Base-by-base conservation (phyloP, 106 monocot genomes). In the Posidonia australis region DNA sequence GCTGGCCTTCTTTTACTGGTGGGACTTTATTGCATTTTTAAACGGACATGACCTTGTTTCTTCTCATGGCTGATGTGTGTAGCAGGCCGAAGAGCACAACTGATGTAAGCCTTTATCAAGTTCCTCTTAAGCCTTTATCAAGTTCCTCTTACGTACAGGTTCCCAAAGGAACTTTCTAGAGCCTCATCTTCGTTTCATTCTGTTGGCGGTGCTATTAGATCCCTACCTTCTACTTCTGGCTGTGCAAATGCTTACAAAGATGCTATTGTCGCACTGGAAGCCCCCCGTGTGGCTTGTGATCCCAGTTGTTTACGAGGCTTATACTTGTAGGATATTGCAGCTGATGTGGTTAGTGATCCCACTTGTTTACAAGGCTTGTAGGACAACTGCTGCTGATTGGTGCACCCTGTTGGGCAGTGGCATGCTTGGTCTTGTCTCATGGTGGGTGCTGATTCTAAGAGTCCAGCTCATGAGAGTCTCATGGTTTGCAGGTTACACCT, bases 281-380 rank as follows among this genome's bases (percentile, higher is more conserved):
- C 90, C 94, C 2, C 90, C 94, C 0, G 94, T 82, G n/a, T 96
- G 94, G 94, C 55, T n/a, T n/a, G n/a, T n/a, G n/a, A n/a, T n/a
- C n/a, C n/a, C n/a, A n/a, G n/a, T n/a, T n/a, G n/a, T n/a, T n/a
- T n/a, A n/a, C n/a, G n/a, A n/a, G n/a, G n/a, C n/a, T n/a, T n/a
- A n/a, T n/a, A n/a, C n/a, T n/a, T n/a, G n/a, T n/a, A n/a, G n/a
- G n/a, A n/a, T n/a, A n/a, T n/a, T n/a, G n/a, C n/a, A n/a, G n/a
- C n/a, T n/a, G n/a, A n/a, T n/a, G n/a, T n/a, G n/a, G n/a, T n/a
- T 96, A 58, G 63, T 96, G 24, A 76, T 86, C 0, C 94, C 94
- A 16, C 67, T 90, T 46, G 86, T 90, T 17, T 96, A 94, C 49
- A 90, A 90, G 80, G 73, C 58, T 30, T 94, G 90, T 55, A 75